Evolutionary conservation across 2,329 filamentous ascomycete genomes (phyloP), one percentile per base, ranked within the genome.

Genomic region (Pyricularia sp.): DNA sequence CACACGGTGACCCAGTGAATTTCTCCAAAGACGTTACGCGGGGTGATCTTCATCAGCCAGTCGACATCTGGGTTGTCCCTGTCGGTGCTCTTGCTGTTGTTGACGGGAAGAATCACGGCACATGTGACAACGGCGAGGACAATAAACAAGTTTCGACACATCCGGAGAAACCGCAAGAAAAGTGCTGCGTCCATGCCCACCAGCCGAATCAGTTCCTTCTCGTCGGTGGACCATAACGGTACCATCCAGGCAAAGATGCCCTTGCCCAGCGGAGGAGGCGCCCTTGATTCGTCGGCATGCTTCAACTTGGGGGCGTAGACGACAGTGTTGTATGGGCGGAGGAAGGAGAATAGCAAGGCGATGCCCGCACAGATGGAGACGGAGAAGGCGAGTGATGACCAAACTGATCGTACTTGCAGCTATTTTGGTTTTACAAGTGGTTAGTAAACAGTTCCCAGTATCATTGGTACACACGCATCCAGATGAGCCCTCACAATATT

Each of bases 271-370:
- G 91, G 88, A 14, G 95, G 95, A 23, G 94, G 95, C 11, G 92
- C 88, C 81, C 97, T 93, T 79, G 91, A 93, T 73, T 93, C 89
- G 78, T 98, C 94, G 77, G 93, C 91, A 82, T 97, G 90, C 78
- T 97, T 97, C 66, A 96, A 84, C 77, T 96, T 94, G 59, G 95
- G 95, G 3, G 95, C 94, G 80, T 99, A 99, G 65, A 99, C 92
- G 73, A 94, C 87, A 69, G 90, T 91, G 79, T 98, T 94, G 79
- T 94, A 93, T 5, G 95, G 95, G 70, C 95, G 92, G 69, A 98
- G 84, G 74, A 97, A 82, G 71, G 93, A 97, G 84, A 98, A 99
- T 72, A 89, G 80, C 70, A 97, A 77, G 71, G 92, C 89, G 73
- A 97, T 89, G 73, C 89, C 83, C 71, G 86, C 75, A 10, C 93